These are phyloP conservation scores for Aquilaria agallochum DNA, from an alignment of 441 rosid genomes.

Conservation along the genomic window DNA sequence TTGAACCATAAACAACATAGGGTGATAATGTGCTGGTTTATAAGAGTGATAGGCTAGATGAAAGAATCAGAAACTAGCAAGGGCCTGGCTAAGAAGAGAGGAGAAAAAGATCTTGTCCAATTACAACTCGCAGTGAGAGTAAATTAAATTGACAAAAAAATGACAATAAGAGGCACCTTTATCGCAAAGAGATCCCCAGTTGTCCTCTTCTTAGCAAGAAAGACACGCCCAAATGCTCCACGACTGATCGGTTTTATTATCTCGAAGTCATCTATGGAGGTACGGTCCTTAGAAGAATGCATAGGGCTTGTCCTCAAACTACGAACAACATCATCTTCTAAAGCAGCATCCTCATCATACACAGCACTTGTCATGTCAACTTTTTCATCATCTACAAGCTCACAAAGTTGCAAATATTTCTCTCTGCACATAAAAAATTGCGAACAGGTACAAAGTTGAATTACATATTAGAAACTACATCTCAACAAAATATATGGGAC, in stretches of 20 bases:
- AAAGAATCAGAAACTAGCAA: too few relatives aligned
- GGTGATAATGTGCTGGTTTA: too few relatives aligned
- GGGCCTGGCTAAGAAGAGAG: too few relatives aligned
- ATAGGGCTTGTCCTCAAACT: constrained; percentile 95
- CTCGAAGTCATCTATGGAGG: constrained; percentile 97
- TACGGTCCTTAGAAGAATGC: constrained; percentile 84
- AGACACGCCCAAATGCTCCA: constrained; percentile 98
- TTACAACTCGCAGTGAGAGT: constrained; percentile 2
- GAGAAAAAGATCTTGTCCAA: not conserved
- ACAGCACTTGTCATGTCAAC: constrained; percentile 81
- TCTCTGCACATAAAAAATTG: constrained; percentile 41
- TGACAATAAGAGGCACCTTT: constrained; percentile 46
- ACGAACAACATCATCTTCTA: constrained; percentile 95
- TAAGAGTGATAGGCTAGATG: too few relatives aligned
- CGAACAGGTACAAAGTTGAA: too few relatives aligned
- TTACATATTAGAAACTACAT: too few relatives aligned
- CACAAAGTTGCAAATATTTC: constrained; percentile 93
- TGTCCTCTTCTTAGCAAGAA: constrained; percentile 94
- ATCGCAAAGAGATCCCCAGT: constrained; percentile 99
- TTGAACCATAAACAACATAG: too few relatives aligned
- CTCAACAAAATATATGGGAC: too few relatives aligned
- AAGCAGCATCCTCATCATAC: constrained; percentile 92
- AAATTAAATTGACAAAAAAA: not conserved
- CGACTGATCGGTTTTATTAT: constrained; percentile 99
- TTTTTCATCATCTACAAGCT: constrained; percentile 80